Conservation (phyloP, 1,284 basidiomycete genomes). For the Tremellales sp. region DNA sequence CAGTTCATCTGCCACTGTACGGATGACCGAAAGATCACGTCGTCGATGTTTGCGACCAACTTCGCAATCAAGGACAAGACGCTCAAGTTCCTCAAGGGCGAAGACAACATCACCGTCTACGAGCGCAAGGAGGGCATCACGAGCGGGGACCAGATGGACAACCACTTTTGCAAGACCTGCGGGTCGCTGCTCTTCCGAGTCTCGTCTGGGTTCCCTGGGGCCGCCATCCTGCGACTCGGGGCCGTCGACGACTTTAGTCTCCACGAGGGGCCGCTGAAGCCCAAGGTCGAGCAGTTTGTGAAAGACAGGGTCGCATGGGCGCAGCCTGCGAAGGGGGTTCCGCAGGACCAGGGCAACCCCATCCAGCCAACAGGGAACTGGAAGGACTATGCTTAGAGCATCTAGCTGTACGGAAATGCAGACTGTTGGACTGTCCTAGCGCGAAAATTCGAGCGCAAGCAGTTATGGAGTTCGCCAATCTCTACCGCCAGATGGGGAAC, state of each 20-base stretch:
- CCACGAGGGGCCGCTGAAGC: slow-evolving; percentile 36
- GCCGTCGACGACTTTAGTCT: slow-evolving; percentile 43
- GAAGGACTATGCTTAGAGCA: too few relatives aligned
- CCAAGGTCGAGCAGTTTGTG: slow-evolving; percentile 33
- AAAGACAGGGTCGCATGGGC: slow-evolving; percentile 39
- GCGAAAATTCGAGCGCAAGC: too few relatives aligned
- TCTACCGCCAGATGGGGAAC: too few relatives aligned
- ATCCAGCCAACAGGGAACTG: too few relatives aligned
- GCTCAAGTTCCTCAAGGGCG: slow-evolving; percentile 33
- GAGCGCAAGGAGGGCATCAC: slow-evolving; percentile 25
- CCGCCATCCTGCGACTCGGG: slow-evolving; percentile 33
- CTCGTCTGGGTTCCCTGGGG: slow-evolving; percentile 20
- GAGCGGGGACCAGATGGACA: slow-evolving; percentile 36
- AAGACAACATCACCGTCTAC: slow-evolving; percentile 31
- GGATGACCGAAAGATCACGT: slow-evolving; percentile 44
- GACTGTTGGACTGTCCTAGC: too few relatives aligned
- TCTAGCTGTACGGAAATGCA: too few relatives aligned
- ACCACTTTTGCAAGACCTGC: slow-evolving; percentile 45
- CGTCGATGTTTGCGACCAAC: slow-evolving; percentile 45
- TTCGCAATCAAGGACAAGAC: slow-evolving; percentile 31
- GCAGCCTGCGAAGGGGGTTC: slow-evolving; percentile 4
- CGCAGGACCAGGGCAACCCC: slow-evolving; percentile 7
- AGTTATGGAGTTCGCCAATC: too few relatives aligned
- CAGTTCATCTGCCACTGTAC: slow-evolving; percentile 42
- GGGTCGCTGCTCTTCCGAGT: slow-evolving; percentile 43